Base-by-base conservation (phyloP, 495 filamentous ascomycete genomes). In the Lindgomyces ingoldianus region DNA sequence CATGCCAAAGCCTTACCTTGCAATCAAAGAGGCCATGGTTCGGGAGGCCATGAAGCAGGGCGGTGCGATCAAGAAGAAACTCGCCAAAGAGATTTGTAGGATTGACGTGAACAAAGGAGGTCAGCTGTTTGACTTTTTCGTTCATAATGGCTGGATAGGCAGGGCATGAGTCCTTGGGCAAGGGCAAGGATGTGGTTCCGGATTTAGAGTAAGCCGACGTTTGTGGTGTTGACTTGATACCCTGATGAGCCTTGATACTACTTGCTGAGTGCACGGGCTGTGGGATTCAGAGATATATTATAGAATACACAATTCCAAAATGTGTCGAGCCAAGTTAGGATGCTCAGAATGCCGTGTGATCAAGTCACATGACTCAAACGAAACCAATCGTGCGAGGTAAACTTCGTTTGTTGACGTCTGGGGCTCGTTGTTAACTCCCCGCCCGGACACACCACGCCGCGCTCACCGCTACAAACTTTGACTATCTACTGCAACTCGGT, bases 71-170 rank as follows among this genome's bases (percentile, higher is more conserved):
- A 98, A 96, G 80, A 96, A 92, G 84, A 97, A 95, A 72, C 84
- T 87, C 62, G 92, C 90, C 0, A 87, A 86, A 70, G 86, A 87
- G 60, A 79, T 89, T 44, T 87, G 83, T 75, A 83, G 83, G 83
- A 85, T 90, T 64, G 87, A 90, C 74, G 76, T 77, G 25, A 82
- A 82, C 18, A 91, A 89, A 71, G 78, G 81, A 8, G 80, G 81
- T 44, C 84, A 89, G 65, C 85, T 98, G 46, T 96, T 91, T 73
- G 94, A 98, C 70, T 98, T 98, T 74, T 93, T 96, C 78, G 89
- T 94, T 29, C 87, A 91, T 71, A 87, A 85, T 45, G 94, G 94
- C 9, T 98, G 94, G 94, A 89, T 97, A 58, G 86, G 83, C 29
- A 95, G 93, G 78, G 81, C 59, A 19, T 70, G 19, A 24, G 29